Evolutionary conservation across 2,329 filamentous ascomycete species (phyloP), one percentile per base, ranked within the genome.

Genomic region (Talaromyces islandicus): DNA sequence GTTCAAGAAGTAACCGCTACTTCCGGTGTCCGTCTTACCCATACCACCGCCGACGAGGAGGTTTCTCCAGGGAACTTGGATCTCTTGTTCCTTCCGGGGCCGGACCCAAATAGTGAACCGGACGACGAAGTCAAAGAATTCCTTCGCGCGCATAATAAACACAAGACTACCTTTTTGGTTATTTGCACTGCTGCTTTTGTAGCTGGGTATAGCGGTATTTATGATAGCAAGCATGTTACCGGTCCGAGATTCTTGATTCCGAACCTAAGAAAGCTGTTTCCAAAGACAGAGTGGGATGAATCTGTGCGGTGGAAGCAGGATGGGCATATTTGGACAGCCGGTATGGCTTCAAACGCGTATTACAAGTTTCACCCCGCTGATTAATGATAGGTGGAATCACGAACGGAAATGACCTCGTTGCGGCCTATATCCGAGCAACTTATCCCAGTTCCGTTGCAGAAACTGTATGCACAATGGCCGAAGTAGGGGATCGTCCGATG

Each of bases 21-120:
- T 4, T 61, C 72, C 17, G 63, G 64, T 10, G 62, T 77, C 10
- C 60, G 62, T 1, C 63, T 74, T 51, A 74, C 70, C 0, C 63
- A 68, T 43, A 64, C 66, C 1, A 60, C 71, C 2, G 51, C 62
- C 14, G 70, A 72, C 52, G 17, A 64, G 1, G 63, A 59, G 4
- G 73, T 77, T 6, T 62, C 68, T 2, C 73, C 74, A 0, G 73
- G 74, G 3, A 69, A 67, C 0, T 63, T 77, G 0, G 74, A 77
- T 58, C 63, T 75, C 25, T 59, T 77, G 4, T 50, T 75, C 38
- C 67, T 78, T 11, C 75, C 75, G 0, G 75, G 75, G 4, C 72
- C 75, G 0, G 67, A 75, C 3, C 75, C 74, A 0, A 66, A 62
- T 17, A 24, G 58, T 4, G 60, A 69, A 0, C 72, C 72, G 0